Evolutionary conservation across 148 eudicot genomes (phyloP).

Genomic region (Persicaria tinctoria): DNA sequence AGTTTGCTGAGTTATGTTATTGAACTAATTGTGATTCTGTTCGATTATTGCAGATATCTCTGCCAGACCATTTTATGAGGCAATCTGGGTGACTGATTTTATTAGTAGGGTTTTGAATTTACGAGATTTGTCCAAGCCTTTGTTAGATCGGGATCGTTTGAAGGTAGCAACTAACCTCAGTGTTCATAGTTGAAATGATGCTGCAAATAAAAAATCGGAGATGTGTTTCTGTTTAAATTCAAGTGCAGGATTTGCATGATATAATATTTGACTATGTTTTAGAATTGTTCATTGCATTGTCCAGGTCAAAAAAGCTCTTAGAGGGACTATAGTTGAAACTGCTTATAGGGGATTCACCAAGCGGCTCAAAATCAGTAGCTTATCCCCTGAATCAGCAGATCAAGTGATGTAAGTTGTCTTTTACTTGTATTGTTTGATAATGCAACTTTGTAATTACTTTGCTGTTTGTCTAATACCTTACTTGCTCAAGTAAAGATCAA

Average conservation of each 20-base stretch:
- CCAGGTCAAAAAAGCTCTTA: conserved; percentile 57
- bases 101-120: conserved; percentile 24
- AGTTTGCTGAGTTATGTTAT: not conserved
- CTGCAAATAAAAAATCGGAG: not conserved
- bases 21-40: not conserved
- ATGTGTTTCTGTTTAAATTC: not conserved
- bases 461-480: not conserved
- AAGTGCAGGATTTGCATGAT: not conserved
- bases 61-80: conserved; percentile 59
- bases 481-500: not conserved
- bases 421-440: not conserved
- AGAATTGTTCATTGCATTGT: not conserved
- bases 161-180: conserved; percentile 25
- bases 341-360: conserved; percentile 24
- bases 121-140: conserved; percentile 30
- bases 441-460: not conserved
- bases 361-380: conserved; percentile 37
- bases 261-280: not conserved
- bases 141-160: conserved; percentile 43
- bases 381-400: conserved; percentile 33
- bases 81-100: conserved; percentile 39
- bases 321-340: conserved; percentile 40
- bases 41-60: conserved; percentile 47
- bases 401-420: conserved; percentile 40
- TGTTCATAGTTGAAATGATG: conserved; percentile 16